phyloP scores from a whole-genome alignment of 2,329 filamentous ascomycete species.

The Bipolaris oryzae region DNA sequence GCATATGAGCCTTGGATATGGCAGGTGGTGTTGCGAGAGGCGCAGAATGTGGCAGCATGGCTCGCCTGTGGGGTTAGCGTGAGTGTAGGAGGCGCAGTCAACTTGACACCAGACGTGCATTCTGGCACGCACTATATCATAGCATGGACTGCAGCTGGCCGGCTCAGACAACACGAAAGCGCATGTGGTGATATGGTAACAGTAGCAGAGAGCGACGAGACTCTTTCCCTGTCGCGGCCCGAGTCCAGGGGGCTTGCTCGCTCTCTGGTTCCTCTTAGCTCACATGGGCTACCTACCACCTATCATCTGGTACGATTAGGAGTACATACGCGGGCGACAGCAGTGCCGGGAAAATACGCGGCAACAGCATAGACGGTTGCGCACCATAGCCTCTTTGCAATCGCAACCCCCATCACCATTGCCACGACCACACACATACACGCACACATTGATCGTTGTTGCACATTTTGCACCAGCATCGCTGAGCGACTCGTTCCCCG shows the following conservation, averaged over 20 bases:
- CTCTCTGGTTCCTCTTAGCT: not conserved
- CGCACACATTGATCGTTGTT: not conserved
- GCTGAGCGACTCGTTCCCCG: constrained; percentile 20
- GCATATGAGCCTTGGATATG: constrained; percentile 19
- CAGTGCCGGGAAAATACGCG: not conserved
- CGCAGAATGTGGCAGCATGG: constrained; percentile 6
- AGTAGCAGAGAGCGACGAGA: constrained; percentile 2
- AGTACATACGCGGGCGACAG: not conserved
- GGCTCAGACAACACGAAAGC: not conserved
- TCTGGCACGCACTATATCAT: not conserved
- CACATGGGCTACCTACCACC: not conserved
- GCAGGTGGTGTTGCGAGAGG: not conserved
- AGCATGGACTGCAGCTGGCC: not conserved
- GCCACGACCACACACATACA: not conserved
- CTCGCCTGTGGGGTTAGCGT: not conserved
- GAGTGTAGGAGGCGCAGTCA: not conserved
- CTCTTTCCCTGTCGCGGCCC: not conserved
- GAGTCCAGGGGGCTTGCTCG: not conserved
- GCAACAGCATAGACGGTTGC: not conserved
- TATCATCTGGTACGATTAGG: not conserved
- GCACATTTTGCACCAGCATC: constrained; percentile 3
- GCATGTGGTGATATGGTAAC: not conserved
- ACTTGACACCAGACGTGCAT: not conserved
- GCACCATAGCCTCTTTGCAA: constrained; percentile 3
- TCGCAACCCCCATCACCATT: not conserved